Conservation (phyloP, 2,329 filamentous ascomycete species). For the Pseudopyrenochaeta lycopersici region DNA sequence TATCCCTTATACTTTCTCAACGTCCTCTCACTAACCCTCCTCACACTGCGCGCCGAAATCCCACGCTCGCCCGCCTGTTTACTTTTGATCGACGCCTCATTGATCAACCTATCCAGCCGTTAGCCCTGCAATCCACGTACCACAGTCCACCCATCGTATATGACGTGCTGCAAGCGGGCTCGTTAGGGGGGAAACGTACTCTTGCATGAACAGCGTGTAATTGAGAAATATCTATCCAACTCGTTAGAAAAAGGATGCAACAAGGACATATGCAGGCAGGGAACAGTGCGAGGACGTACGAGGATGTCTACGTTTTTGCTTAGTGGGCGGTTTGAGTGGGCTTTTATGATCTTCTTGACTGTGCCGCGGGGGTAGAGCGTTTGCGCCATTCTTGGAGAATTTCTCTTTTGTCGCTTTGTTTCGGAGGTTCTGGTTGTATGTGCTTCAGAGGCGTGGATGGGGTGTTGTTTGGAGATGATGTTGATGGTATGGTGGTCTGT, state of each 20-base stretch:
- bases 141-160: too few relatives aligned
- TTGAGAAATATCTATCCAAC: conserved; percentile 77
- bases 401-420: not conserved
- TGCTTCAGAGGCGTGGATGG: not conserved
- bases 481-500: conserved; percentile 15
- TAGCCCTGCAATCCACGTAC: too few relatives aligned
- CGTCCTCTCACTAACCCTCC: conserved; percentile 74
- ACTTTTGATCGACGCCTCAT: conserved; percentile 79
- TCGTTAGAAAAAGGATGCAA: not conserved
- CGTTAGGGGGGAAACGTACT: conserved; percentile 55
- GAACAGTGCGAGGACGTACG: conserved; percentile 58
- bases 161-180: too few relatives aligned
- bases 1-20: conserved; percentile 51
- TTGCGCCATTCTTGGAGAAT: conserved; percentile 56
- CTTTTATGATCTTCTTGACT: conserved; percentile 89
- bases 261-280: too few relatives aligned
- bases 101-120: conserved; percentile 69
- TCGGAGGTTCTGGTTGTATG: not conserved
- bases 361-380: conserved; percentile 86
- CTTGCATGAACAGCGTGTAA: conserved; percentile 81
- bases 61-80: conserved; percentile 77
- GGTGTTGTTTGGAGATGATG: conserved; percentile 14
- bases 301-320: conserved; percentile 88
- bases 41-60: conserved; percentile 78
- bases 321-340: conserved; percentile 80